Conservation (phyloP, 2,329 filamentous ascomycete genomes). For the Tolypocladium cylindrosporum region DNA sequence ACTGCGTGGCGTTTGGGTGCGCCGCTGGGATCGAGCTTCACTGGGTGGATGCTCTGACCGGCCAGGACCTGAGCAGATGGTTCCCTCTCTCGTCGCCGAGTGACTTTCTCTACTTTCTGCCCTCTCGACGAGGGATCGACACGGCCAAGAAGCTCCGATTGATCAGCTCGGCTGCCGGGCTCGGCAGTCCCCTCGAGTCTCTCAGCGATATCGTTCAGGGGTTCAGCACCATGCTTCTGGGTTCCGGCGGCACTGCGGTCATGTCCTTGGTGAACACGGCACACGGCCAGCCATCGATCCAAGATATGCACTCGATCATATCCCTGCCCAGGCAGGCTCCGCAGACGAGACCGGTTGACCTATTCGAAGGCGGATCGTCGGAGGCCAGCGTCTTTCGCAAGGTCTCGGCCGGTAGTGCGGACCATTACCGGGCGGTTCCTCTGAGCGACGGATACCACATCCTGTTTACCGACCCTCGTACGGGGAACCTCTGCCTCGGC, state of each 20-base stretch:
- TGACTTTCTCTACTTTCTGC: conserved; percentile 50
- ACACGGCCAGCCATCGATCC: background rate
- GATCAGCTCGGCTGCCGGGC: conserved; percentile 47
- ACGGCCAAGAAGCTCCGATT: conserved; percentile 47
- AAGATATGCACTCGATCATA: background rate
- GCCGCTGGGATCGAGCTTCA: conserved; percentile 53
- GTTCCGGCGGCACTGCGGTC: conserved; percentile 9
- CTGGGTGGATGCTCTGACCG: conserved; percentile 38
- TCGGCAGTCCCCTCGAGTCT: conserved; percentile 12
- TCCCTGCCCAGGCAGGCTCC: background rate
- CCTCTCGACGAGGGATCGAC: conserved; percentile 36
- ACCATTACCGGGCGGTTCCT: conserved; percentile 55
- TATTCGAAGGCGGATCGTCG: background rate
- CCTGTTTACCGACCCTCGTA: conserved; percentile 52
- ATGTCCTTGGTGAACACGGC: conserved; percentile 5
- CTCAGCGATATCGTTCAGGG: conserved; percentile 9
- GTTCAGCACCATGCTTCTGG: conserved; percentile 12
- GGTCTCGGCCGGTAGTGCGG: conserved; percentile 33
- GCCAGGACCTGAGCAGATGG: conserved; percentile 41
- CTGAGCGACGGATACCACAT: conserved; percentile 56
- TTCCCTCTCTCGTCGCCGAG: conserved; percentile 44
- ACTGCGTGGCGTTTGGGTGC: conserved; percentile 57
- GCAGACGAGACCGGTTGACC: background rate
- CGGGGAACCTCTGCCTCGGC: conserved; percentile 47
- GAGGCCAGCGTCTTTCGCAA: conserved; percentile 8